These are phyloP conservation scores for Termitomyces titanicus DNA, from an alignment of 768 basidiomycete species.

Conservation along the genomic window DNA sequence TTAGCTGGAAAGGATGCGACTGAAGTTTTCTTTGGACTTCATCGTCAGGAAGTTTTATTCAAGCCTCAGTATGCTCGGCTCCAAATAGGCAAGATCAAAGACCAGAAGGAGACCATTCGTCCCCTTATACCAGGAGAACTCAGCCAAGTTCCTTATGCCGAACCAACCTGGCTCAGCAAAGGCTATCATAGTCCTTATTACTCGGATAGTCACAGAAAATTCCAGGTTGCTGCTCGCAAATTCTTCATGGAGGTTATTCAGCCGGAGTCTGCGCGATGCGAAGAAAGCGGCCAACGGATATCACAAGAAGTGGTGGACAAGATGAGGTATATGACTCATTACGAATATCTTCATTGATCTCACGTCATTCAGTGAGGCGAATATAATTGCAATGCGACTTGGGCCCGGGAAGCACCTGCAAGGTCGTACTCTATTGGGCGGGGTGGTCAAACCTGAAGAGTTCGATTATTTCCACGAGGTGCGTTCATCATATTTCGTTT, in stretches of 20 bases:
- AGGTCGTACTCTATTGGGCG: conserved; percentile 73
- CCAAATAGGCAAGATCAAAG: conserved; percentile 60
- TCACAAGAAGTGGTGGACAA: conserved; percentile 83
- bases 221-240: conserved; percentile 72
- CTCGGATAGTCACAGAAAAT: conserved; percentile 64
- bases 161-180: conserved; percentile 73
- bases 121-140: conserved; percentile 56
- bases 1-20: conserved; percentile 77
- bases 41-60: conserved; percentile 76
- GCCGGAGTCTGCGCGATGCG: conserved; percentile 73
- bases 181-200: conserved; percentile 79
- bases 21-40: conserved; percentile 79
- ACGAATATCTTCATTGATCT: neutral
- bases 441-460: conserved; percentile 73
- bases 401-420: conserved; percentile 88
- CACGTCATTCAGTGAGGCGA: conserved; percentile 48
- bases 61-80: conserved; percentile 71
- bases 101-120: conserved; percentile 54
- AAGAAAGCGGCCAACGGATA: conserved; percentile 85
- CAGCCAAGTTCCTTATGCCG: conserved; percentile 79
- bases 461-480: conserved; percentile 96
- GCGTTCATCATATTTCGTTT: neutral
- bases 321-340: conserved; percentile 50
- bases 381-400: conserved; percentile 85
- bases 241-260: conserved; percentile 75